These are phyloP conservation scores for Lactarius vividus DNA, from an alignment of 768 basidiomycete genomes.

Conservation along the genomic window DNA sequence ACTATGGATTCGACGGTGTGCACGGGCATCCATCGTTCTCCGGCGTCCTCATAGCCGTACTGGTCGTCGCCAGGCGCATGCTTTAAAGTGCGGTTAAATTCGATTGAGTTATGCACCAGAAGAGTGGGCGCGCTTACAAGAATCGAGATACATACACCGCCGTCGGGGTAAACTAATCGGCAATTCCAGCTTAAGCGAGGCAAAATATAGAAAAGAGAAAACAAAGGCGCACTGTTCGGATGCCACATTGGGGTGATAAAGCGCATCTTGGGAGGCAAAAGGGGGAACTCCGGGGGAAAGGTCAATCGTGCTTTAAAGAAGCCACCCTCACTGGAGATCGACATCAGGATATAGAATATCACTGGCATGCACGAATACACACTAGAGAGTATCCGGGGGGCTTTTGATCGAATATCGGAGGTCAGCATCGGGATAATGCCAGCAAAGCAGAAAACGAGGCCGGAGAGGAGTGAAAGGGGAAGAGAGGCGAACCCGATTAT, in stretches of 20 bases:
- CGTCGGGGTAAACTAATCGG: conserved; percentile 81
- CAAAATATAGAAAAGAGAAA: not conserved
- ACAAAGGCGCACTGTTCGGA: conserved; percentile 76
- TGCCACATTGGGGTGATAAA: conserved; percentile 97
- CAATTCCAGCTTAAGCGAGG: not conserved
- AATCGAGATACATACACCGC: conserved; percentile 94
- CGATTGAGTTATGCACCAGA: conserved; percentile 18
- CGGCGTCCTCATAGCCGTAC: conserved; percentile 94
- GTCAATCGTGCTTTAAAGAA: conserved; percentile 89
- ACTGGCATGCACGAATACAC: conserved; percentile 32
- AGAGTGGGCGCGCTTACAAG: conserved; percentile 48
- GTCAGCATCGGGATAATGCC: conserved; percentile 14
- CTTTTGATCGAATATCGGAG: conserved; percentile 43
- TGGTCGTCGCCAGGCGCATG: conserved; percentile 96
- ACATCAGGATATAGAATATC: conserved; percentile 22
- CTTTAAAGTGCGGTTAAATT: conserved; percentile 39
- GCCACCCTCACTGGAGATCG: conserved; percentile 78
- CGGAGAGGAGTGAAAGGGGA: not conserved
- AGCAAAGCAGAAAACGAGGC: not conserved
- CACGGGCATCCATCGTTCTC: conserved; percentile 97
- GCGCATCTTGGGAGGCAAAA: conserved; percentile 92
- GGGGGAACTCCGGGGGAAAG: conserved; percentile 89
- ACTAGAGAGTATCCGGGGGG: conserved; percentile 93
- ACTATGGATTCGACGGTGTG: conserved; percentile 98
- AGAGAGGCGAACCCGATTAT: conserved; percentile 74